Evolutionary conservation across 768 basidiomycete species (phyloP), one percentile per base, ranked within the genome.

Genomic region (Auricularia heimuer): DNA sequence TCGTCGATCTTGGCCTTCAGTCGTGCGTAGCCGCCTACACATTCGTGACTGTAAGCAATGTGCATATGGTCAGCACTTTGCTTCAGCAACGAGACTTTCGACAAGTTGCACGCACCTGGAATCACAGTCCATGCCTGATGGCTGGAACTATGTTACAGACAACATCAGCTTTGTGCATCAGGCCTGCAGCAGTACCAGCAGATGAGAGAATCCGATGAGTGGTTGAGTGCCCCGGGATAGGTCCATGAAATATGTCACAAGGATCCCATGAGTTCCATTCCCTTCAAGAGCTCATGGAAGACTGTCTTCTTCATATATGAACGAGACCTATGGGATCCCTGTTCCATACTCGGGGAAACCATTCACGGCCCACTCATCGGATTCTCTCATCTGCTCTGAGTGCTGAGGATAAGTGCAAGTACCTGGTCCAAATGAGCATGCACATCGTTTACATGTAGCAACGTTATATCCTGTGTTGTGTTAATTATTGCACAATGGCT

Each of bases 391-490:
- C 29, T 29, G 29, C 29, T 29, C 29, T 29, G 29, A 29, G 29
- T 29, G 29, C 29, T 29, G 29, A 51, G 73, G 74, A 1, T 72
- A 71, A 54, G 70, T 70, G 66, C 73, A 76, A 65, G 14, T 60
- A 60, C 56, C 56, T 77, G 73, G 69, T 79, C 78, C 1, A 80
- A 69, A 67, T 79, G 79, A 67, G 78, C 77, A 66, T 79, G 78
- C n/a, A 80, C 75, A 68, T 79, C 78, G 68, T 80, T 81, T 62
- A 78, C 69, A 66, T 80, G 80, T 64, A 78, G 75, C 62, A 80
- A 71, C 11, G 75, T 69, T 61, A 71, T 63, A 63, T 70, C 71
- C 56, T 60, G 56, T 7, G 56, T 29, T 12, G 6, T 6, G 18
- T 8, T 18, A 51, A 12, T 42, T 14, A 42, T 7, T 14, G 39